A percentile compares a stretch with the other conserved stretches of the same genome.
Evolutionary conservation across 805 yeast genomes (phyloP).

Genomic region (Candida anglica): DNA sequence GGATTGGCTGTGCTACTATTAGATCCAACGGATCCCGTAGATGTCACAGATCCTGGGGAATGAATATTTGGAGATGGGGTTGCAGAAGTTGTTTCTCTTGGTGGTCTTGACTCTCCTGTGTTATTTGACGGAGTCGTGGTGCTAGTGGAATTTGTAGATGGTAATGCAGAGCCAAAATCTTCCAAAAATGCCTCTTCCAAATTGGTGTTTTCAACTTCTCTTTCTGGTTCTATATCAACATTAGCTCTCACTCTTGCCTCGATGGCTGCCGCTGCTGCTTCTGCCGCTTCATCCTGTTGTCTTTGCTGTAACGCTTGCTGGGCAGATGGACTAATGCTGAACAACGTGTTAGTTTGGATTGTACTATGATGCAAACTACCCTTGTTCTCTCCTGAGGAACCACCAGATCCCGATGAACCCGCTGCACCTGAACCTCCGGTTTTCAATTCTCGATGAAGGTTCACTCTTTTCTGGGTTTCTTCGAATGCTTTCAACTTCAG

Average conservation of each 20-base stretch:
- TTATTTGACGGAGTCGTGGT: no score
- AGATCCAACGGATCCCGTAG: constrained; percentile 23
- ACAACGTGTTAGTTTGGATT: constrained; percentile 19
- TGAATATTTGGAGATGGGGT: constrained; percentile 2
- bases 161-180: constrained; percentile 17
- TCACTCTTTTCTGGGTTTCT: constrained; percentile 25
- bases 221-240: constrained; percentile 13
- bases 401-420: constrained; percentile 1
- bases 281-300: constrained; percentile 4
- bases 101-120: no score
- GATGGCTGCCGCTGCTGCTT: not conserved
- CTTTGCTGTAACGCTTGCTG: constrained; percentile 2
- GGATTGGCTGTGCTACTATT: constrained; percentile 10
- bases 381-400: constrained; percentile 4
- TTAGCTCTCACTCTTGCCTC: not conserved
- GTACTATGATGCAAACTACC: constrained; percentile 23
- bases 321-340: constrained; percentile 4
- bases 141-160: not conserved
- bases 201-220: constrained; percentile 7
- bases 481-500: constrained; percentile 44
- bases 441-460: constrained; percentile 8
- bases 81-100: not conserved
- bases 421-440: constrained; percentile 5
- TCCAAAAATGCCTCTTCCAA: constrained; percentile 21
- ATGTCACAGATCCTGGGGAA: constrained; percentile 7